Conservation (phyloP, 2,329 filamentous ascomycete genomes). For the Gremmenia infestans region DNA sequence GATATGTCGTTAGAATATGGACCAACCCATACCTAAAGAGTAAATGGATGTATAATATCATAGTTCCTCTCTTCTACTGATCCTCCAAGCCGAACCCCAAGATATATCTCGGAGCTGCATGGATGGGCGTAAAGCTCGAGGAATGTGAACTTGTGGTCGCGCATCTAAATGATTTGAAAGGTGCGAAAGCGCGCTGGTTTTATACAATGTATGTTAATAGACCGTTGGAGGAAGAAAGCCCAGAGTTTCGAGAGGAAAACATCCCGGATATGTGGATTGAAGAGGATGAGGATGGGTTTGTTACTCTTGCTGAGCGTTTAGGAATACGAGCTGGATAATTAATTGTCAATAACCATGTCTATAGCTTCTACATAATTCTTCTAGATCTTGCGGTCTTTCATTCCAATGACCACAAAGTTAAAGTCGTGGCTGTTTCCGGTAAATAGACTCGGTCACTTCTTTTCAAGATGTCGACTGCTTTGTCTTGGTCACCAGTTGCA, state of each 20-base stretch:
- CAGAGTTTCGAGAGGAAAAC: slow-evolving; percentile 11
- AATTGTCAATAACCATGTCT: not conserved
- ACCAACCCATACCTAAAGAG: too few species aligned
- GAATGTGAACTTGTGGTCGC: slow-evolving; percentile 73
- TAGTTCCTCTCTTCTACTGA: too few species aligned
- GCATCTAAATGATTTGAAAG: slow-evolving; percentile 63
- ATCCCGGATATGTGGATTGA: slow-evolving; percentile 11
- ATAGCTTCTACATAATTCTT: too few species aligned
- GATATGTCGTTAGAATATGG: too few species aligned
- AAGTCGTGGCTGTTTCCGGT: too few species aligned
- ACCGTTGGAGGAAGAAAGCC: slow-evolving; percentile 9
- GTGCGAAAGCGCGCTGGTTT: slow-evolving; percentile 53
- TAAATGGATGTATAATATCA: too few species aligned
- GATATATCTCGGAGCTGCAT: slow-evolving; percentile 63
- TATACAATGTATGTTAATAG: slow-evolving; percentile 12
- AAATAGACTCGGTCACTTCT: too few species aligned
- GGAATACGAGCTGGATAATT: slow-evolving; percentile 10
- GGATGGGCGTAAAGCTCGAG: slow-evolving; percentile 44
- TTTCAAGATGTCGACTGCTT: too few species aligned
- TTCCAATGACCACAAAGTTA: too few species aligned
- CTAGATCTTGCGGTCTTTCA: too few species aligned
- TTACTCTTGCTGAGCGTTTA: slow-evolving; percentile 12
- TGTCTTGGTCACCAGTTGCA: too few species aligned
- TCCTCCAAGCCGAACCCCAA: slow-evolving; percentile 66
- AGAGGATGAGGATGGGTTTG: slow-evolving; percentile 12